phyloP scores from a whole-genome alignment of 352 stramenopile genomes.

The Globisporangium recalcitrans region DNA sequence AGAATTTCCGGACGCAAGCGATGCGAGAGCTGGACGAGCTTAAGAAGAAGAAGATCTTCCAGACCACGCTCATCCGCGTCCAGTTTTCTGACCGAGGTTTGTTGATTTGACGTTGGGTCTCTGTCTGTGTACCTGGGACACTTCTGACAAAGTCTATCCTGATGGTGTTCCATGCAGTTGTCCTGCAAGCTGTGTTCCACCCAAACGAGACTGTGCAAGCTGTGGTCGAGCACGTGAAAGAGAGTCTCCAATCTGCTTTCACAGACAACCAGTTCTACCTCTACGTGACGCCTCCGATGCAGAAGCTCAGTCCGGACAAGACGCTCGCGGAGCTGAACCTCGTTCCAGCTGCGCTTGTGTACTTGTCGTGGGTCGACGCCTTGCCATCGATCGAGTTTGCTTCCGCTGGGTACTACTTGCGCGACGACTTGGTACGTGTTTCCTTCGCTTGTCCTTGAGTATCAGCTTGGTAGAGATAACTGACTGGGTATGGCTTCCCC shows the following conservation, averaged over 20 bases:
- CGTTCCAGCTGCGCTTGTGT: slow-evolving; percentile 69
- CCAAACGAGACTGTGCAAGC: slow-evolving; percentile 71
- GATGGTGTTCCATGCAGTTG: slow-evolving; percentile 26
- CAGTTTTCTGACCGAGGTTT: slow-evolving; percentile 82
- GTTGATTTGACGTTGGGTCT: background rate
- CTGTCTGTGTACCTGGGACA: background rate
- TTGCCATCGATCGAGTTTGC: slow-evolving; percentile 16
- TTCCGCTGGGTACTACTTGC: slow-evolving; percentile 49
- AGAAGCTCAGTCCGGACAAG: slow-evolving; percentile 52
- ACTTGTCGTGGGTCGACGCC: slow-evolving; percentile 64
- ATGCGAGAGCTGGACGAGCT: slow-evolving; percentile 87
- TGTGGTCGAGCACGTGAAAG: slow-evolving; percentile 57
- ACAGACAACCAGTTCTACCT: slow-evolving; percentile 51
- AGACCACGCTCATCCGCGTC: slow-evolving; percentile 68
- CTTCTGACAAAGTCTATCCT: background rate
- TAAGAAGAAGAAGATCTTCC: slow-evolving; percentile 79
- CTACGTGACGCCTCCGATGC: slow-evolving; percentile 71
- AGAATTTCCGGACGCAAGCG: slow-evolving; percentile 83
- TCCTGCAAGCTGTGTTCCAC: slow-evolving; percentile 81
- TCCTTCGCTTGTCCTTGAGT: background rate
- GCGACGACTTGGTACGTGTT: slow-evolving; percentile 42
- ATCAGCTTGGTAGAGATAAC: background rate
- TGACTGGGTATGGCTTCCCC: background rate
- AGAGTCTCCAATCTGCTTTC: slow-evolving; percentile 33
- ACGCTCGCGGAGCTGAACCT: slow-evolving; percentile 66